Base-by-base conservation (phyloP, 306 rosid species). In the Vachellia collinsii region DNA sequence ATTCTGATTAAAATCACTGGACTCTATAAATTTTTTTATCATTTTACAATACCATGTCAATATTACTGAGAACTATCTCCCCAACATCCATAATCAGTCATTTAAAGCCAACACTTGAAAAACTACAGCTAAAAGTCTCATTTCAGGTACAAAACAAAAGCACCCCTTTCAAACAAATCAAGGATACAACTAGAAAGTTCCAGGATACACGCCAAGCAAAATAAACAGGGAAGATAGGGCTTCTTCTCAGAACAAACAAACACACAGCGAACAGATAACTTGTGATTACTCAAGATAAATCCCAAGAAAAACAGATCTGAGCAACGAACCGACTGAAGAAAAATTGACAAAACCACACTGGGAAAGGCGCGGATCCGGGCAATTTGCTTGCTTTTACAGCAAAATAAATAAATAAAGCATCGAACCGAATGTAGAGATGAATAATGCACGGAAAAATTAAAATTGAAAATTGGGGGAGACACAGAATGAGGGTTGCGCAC, bases 61-160 rank as follows among this genome's bases (percentile, higher is more conserved):
- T 25, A 39, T 53, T 74, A 41, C 77, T 58, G 41, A 79, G 51
- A 50, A 79, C 64, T 69, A 70, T 13, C 13, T 59, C 69, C 54
- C 11, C 17, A 22, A 70, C 71, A 47, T 62, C 19, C 16, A 19
- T 14, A 75, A 47, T 58, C 66, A 56, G 67, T 11, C 51, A 39
- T 12, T 25, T 70, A 12, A 82, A 71, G 19, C 58, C 51, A 38
- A 65, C 13, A 42, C 19, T 16, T 44, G 14, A 51, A 51, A 54
- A 44, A 36, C 11, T 3, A 11, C 64, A 22, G 51, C 17, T 17
- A 25, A 41, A 68, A 68, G 16, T 41, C 16, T 42, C 17, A 9
- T 11, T 22, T n/a, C 73, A 42, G 23, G 74, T 43, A 69, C 38
- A 11, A n/a, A 20, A 43, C 8, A 69, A 20, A 68, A 41, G 4